phyloP scores from a whole-genome alignment of 2,329 filamentous ascomycete species.

The Calonectria ilicicola region DNA sequence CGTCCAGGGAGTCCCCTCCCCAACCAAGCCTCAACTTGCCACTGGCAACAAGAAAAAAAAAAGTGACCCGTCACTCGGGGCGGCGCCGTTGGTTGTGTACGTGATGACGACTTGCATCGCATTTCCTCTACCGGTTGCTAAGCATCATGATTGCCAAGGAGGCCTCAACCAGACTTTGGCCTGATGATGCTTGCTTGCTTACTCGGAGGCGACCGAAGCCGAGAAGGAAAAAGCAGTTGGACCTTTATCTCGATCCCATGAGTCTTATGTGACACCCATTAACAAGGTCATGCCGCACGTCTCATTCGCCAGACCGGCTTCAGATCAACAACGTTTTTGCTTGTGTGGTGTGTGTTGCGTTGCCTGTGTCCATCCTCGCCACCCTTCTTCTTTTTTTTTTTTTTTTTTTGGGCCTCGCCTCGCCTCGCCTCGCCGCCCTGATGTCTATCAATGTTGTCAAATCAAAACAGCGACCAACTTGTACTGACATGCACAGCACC shows the following conservation, averaged over 20 bases:
- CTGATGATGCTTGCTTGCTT: neutral
- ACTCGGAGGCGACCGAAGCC: neutral
- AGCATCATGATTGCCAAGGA: slow-evolving; percentile 7
- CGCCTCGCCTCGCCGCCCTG: too few species aligned
- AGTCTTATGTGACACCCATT: slow-evolving; percentile 8
- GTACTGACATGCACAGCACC: neutral
- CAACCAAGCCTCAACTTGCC: slow-evolving; percentile 1
- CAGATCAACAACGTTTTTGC: neutral
- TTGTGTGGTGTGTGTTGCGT: neutral
- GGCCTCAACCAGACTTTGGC: neutral
- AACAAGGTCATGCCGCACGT: neutral
- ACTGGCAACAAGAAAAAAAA: neutral
- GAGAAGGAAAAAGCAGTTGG: neutral
- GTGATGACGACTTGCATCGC: slow-evolving; percentile 1
- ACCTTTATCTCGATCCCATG: slow-evolving; percentile 1
- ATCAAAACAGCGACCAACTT: neutral
- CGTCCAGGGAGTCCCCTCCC: too few species aligned
- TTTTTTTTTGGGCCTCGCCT: neutral
- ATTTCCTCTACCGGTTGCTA: neutral
- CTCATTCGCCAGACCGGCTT: neutral
- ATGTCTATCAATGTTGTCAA: neutral
- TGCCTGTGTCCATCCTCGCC: neutral
- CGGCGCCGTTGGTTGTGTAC: neutral
- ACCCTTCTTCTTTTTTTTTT: neutral
- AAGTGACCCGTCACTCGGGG: neutral